Evolutionary conservation across 495 filamentous ascomycete species (phyloP).

Genomic region (Aspergillus conjunctus): DNA sequence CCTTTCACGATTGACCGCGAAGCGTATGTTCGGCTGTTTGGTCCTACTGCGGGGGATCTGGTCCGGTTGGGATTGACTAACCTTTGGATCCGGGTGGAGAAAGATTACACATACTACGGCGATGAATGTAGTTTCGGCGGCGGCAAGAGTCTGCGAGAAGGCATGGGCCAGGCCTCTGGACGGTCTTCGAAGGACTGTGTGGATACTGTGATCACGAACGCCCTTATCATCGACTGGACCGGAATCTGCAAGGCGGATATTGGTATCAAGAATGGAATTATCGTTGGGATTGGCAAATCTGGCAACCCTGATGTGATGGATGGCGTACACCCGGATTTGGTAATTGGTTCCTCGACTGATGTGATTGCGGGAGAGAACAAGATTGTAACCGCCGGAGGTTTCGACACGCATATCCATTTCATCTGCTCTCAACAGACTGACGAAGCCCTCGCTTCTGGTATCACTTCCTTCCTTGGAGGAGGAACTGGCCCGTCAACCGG

Average conservation of each 20-base stretch:
- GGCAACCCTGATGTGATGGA: conserved; percentile 98
- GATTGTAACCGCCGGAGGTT: conserved; percentile 89
- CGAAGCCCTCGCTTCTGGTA: conserved; percentile 82
- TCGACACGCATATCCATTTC: conserved; percentile 94
- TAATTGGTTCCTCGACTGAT: conserved; percentile 90
- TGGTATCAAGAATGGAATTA: conserved; percentile 85
- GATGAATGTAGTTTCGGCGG: conserved; percentile 97
- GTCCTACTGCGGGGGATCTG: conserved; percentile 84
- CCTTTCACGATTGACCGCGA: conserved; percentile 72
- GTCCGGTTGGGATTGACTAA: conserved; percentile 83
- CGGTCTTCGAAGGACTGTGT: conserved; percentile 68
- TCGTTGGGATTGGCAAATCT: conserved; percentile 91
- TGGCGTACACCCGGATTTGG: conserved; percentile 73
- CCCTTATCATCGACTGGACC: conserved; percentile 85
- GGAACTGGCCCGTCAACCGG: conserved; percentile 96
- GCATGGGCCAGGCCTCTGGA: conserved; percentile 92
- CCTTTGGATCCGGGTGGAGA: conserved; percentile 91
- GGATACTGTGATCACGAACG: conserved; percentile 91
- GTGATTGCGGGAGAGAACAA: conserved; percentile 94
- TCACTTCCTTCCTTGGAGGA: conserved; percentile 91
- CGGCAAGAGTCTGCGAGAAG: conserved; percentile 91
- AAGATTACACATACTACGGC: conserved; percentile 80
- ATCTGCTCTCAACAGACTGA: conserved; percentile 95
- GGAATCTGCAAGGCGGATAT: conserved; percentile 98
- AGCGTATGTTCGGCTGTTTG: conserved; percentile 86